Base-by-base conservation (phyloP, 805 yeast genomes). In the Metschnikowia lachancei region DNA sequence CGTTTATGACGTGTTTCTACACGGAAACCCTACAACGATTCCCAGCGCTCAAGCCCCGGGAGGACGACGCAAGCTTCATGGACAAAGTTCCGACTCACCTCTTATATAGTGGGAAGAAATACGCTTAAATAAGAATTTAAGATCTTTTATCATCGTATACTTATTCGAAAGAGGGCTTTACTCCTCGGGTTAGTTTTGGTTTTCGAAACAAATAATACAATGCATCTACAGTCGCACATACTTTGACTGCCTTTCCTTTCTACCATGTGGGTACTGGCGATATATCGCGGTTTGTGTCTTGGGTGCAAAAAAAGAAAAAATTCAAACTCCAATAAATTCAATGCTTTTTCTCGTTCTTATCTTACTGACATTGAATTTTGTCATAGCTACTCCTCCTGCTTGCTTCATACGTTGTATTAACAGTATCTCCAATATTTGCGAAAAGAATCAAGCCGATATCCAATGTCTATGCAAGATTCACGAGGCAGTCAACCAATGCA, bases 361-460 rank as follows among this genome's bases (percentile, higher is more conserved):
- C 35, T 20, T 42, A 18, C 18, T 46, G 19, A 40, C 39, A 18
- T 9, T 43, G 8, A 28, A 40, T 10, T 14, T 41, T 10, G 56
- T 39, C 6, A 19, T 32, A 12, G 72, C 76, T 17, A 73, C 79
- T 0, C 80, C 81, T 3, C 82, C 81, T 9, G 78, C 80, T 9
- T 77, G 82, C 52, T 71, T 75, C 51, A 52, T 76, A 16, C 53
- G 70, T 31, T 77, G 82, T 55, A 51, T 72, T 33, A 65, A 64
- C 44, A 67, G 59, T 17, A 57, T 74, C 5, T 52, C 78, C 11
- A 57, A 58, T 22, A 47, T 61, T 50, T 73, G 78, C 51, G 59
- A 60, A 3, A 39, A 43, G 1, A 52, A 45, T 3, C 73, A 66
- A 29, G 43, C 55, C 3, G 77, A 76, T 57, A 49, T 75, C 41